These are phyloP conservation scores for Mortierella claussenii DNA, from an alignment of 192 early-diverging fungal species.

Conservation along the genomic window DNA sequence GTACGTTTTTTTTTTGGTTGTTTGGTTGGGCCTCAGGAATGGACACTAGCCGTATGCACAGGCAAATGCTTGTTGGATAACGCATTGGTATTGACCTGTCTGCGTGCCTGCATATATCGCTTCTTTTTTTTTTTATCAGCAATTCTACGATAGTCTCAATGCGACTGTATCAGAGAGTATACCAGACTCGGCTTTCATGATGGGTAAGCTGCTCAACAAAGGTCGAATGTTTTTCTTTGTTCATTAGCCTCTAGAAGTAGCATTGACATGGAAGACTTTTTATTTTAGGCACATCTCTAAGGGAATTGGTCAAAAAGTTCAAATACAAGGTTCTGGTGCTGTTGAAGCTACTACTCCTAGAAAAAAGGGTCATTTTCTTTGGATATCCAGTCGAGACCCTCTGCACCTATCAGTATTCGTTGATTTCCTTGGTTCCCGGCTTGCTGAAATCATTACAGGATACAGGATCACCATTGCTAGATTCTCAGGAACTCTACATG, in stretches of 20 bases:
- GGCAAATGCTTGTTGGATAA: too few relatives aligned
- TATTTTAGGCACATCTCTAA: slow-evolving; percentile 76
- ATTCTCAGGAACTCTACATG: slow-evolving; percentile 53
- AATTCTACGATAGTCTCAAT: slow-evolving; percentile 69
- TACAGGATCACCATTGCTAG: slow-evolving; percentile 59
- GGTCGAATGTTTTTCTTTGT: not conserved
- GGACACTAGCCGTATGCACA: too few relatives aligned
- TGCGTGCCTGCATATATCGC: not conserved
- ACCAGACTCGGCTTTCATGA: slow-evolving; percentile 72
- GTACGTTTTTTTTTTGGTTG: slow-evolving; percentile 34
- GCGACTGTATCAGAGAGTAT: slow-evolving; percentile 63
- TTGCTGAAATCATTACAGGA: slow-evolving; percentile 60
- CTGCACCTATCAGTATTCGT: slow-evolving; percentile 82
- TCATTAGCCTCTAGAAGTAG: too few relatives aligned
- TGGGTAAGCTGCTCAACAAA: slow-evolving; percentile 58
- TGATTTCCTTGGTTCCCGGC: slow-evolving; percentile 79
- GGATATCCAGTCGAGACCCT: slow-evolving; percentile 83
- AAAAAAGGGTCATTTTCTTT: slow-evolving; percentile 83
- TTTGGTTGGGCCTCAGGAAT: too few relatives aligned
- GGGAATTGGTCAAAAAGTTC: slow-evolving; percentile 78
- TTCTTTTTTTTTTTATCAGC: slow-evolving; percentile 55
- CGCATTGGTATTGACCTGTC: not conserved
- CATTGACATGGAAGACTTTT: too few relatives aligned
- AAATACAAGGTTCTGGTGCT: slow-evolving; percentile 79
- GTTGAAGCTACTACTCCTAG: slow-evolving; percentile 79